These are phyloP conservation scores for Dryadomyces quercus-mongolicae DNA, from an alignment of 2,329 filamentous ascomycete species.

Conservation along the genomic window DNA sequence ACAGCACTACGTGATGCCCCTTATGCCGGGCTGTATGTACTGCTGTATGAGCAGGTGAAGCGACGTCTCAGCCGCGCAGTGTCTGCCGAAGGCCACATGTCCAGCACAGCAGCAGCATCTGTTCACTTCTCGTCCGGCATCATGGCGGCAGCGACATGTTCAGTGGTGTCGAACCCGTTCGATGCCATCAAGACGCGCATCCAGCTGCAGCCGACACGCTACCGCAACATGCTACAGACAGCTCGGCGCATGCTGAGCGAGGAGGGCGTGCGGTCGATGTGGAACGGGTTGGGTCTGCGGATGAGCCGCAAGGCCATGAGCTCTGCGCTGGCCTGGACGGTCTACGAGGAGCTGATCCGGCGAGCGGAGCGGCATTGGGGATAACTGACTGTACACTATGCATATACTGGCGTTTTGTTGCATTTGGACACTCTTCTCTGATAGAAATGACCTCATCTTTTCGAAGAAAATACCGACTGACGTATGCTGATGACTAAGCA, in stretches of 20 bases:
- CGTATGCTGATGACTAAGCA: neutral
- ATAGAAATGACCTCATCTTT: neutral
- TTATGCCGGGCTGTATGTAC: slow-evolving; percentile 86
- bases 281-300: slow-evolving; percentile 73
- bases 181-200: slow-evolving; percentile 93
- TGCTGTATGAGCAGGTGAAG: slow-evolving; percentile 85
- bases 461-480: neutral
- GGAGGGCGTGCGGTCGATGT: slow-evolving; percentile 69
- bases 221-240: slow-evolving; percentile 72
- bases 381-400: neutral
- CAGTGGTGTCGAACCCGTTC: slow-evolving; percentile 87
- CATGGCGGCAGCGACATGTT: slow-evolving; percentile 69
- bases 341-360: slow-evolving; percentile 87
- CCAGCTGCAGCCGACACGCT: slow-evolving; percentile 74
- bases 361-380: slow-evolving; percentile 38
- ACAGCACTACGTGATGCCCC: slow-evolving; percentile 92
- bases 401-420: neutral
- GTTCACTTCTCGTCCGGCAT: slow-evolving; percentile 83
- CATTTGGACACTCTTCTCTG: neutral
- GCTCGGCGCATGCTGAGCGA: slow-evolving; percentile 66
- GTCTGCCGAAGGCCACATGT: slow-evolving; percentile 16
- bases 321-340: slow-evolving; percentile 90
- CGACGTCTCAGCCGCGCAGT: slow-evolving; percentile 31
- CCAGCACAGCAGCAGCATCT: slow-evolving; percentile 38
- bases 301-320: slow-evolving; percentile 89